These are phyloP conservation scores for Mycosphaerella sp. DNA, from an alignment of 2,329 filamentous ascomycete species.

Conservation along the genomic window DNA sequence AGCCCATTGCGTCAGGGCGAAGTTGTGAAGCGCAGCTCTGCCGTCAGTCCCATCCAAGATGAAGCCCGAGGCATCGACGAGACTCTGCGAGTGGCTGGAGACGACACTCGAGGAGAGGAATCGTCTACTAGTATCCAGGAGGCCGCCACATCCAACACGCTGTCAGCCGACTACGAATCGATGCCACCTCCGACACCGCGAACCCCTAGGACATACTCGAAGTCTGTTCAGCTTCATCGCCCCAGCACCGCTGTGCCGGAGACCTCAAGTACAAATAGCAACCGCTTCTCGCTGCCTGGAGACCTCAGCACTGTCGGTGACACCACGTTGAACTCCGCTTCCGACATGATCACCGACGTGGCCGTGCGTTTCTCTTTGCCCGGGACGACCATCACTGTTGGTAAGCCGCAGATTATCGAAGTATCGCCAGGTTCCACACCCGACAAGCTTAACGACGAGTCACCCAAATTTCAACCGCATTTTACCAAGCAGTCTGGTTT, in stretches of 20 bases:
- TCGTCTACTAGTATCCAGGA: constrained; percentile 7
- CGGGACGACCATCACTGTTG: constrained; percentile 32
- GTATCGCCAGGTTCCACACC: constrained; percentile 29
- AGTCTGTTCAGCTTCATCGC: constrained; percentile 29
- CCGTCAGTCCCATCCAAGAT: constrained; percentile 32
- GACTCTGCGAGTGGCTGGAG: constrained; percentile 20
- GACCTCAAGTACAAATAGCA: constrained; percentile 22
- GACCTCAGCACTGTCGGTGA: constrained; percentile 31
- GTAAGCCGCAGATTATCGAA: constrained; percentile 32
- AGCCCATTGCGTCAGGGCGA: constrained; percentile 30
- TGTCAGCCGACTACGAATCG: constrained; percentile 15
- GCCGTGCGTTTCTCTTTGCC: constrained; percentile 36
- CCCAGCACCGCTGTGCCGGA: constrained; percentile 21
- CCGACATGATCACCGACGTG: constrained; percentile 34
- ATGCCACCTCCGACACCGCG: constrained; percentile 27
- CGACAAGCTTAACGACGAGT: constrained; percentile 20
- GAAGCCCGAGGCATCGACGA: constrained; percentile 27
- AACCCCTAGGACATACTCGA: constrained; percentile 30
- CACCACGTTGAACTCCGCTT: constrained; percentile 28
- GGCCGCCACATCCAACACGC: constrained; percentile 3
- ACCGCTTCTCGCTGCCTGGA: constrained; percentile 30
- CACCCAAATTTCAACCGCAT: constrained; percentile 17
- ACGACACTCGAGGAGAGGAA: constrained; percentile 8
- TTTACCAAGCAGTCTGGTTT: constrained; percentile 15
- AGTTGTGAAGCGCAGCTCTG: constrained; percentile 27